These are phyloP conservation scores for Schizopora paradoxa DNA, from an alignment of 1,284 basidiomycete species.

Conservation along the genomic window DNA sequence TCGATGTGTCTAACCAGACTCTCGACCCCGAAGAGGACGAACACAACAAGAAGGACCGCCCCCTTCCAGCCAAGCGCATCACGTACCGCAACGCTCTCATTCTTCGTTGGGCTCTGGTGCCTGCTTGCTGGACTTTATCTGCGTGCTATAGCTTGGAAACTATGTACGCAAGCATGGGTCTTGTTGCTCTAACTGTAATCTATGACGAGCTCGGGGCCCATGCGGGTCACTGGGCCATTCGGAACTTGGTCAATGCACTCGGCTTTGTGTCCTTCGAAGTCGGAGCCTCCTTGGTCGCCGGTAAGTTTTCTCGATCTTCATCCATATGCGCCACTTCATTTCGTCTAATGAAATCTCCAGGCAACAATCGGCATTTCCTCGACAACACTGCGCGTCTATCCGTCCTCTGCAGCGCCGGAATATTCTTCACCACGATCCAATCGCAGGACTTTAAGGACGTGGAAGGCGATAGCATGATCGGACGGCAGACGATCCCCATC, in stretches of 20 bases:
- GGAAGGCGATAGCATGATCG: constrained; percentile 32
- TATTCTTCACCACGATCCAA: constrained; percentile 35
- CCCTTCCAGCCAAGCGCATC: constrained; percentile 38
- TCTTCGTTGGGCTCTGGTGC: constrained; percentile 33
- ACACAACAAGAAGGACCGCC: constrained; percentile 40
- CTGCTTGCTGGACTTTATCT: constrained; percentile 26
- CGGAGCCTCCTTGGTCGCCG: constrained; percentile 30
- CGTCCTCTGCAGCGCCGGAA: constrained; percentile 25
- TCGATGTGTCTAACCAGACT: constrained; percentile 39
- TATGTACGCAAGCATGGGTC: constrained; percentile 21
- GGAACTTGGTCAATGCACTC: constrained; percentile 33
- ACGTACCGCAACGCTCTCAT: constrained; percentile 27
- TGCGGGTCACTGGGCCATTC: constrained; percentile 29
- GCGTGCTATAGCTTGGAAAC: constrained; percentile 22
- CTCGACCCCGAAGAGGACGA: constrained; percentile 36
- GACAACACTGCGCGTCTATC: constrained; percentile 21
- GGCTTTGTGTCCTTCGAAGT: constrained; percentile 35
- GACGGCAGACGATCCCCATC: constrained; percentile 38
- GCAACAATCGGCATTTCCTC: constrained; percentile 23
- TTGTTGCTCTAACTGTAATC: constrained; percentile 21
- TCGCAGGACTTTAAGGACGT: constrained; percentile 40
- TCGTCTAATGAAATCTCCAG: constrained; percentile 20
- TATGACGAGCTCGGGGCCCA: constrained; percentile 27
- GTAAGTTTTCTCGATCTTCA: constrained; percentile 20
- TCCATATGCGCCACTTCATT: background rate